These are phyloP conservation scores for Neurospora sp. DNA, from an alignment of 495 filamentous ascomycete species.

Conservation along the genomic window DNA sequence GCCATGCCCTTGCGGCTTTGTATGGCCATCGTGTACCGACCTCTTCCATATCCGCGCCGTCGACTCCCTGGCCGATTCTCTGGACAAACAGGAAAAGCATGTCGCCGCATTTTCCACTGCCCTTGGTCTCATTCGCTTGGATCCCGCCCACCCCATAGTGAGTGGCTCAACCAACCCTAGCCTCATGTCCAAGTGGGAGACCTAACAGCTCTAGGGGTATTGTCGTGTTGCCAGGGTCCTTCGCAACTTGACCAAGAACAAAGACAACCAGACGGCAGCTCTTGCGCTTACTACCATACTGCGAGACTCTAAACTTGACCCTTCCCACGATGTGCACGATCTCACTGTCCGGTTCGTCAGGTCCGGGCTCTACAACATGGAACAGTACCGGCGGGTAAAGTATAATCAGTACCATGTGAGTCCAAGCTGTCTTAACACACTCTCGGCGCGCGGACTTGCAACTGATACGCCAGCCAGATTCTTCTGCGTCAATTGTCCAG, in stretches of 20 bases:
- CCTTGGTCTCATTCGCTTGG: constrained; percentile 15
- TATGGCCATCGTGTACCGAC: constrained; percentile 14
- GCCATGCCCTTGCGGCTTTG: constrained; percentile 17
- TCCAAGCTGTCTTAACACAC: background rate
- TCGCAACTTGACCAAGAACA: constrained; percentile 6
- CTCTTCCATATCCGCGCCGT: constrained; percentile 12
- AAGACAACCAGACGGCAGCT: background rate
- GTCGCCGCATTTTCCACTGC: constrained; percentile 16
- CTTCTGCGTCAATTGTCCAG: constrained; percentile 16
- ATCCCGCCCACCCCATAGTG: constrained; percentile 11
- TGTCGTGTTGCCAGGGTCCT: constrained; percentile 17
- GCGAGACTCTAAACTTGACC: background rate
- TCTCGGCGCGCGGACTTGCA: background rate
- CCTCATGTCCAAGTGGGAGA: background rate
- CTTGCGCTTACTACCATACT: constrained; percentile 5
- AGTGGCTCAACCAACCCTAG: background rate
- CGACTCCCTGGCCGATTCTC: constrained; percentile 13
- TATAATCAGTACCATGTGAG: constrained; percentile 11
- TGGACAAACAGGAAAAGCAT: constrained; percentile 6
- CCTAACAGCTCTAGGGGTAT: constrained; percentile 16
- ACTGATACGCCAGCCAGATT: background rate
- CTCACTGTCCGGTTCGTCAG: constrained; percentile 9
- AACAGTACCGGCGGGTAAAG: constrained; percentile 1
- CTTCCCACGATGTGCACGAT: constrained; percentile 1
- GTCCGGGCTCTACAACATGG: constrained; percentile 6